phyloP scores from a whole-genome alignment of 345 rosid species.

The Schrenkiella parvula region DNA sequence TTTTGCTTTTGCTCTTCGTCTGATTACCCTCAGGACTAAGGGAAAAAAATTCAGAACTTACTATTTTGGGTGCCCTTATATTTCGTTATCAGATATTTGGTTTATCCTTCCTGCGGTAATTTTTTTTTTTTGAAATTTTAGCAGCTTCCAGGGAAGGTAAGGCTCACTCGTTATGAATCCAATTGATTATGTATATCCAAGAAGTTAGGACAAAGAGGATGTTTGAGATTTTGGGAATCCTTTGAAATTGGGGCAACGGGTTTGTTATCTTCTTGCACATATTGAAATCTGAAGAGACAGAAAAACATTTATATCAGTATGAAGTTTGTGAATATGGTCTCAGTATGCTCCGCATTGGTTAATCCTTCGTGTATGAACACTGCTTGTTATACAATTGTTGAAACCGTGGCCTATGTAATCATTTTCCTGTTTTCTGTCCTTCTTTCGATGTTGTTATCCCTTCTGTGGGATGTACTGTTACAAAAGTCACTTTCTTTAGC shows the following conservation, averaged over 20 bases:
- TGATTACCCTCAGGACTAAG: background rate
- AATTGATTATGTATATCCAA: background rate
- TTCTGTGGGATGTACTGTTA: background rate
- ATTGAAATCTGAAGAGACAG: background rate
- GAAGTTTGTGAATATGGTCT: background rate
- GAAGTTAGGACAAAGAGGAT: background rate
- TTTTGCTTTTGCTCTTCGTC: background rate
- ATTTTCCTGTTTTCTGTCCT: background rate
- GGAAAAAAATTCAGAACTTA: background rate
- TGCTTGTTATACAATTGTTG: background rate
- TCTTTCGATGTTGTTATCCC: background rate
- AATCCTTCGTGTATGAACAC: background rate
- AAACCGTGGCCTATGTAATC: background rate
- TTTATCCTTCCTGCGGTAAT: background rate
- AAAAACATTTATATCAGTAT: background rate
- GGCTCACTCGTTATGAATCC: background rate
- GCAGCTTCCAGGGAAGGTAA: background rate
- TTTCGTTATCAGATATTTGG: background rate
- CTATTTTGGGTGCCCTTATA: background rate
- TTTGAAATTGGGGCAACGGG: background rate
- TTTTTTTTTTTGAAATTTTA: background rate
- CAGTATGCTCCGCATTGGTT: background rate
- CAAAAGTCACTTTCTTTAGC: background rate
- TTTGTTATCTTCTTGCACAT: background rate
- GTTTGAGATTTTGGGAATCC: background rate